Base-by-base conservation (phyloP, 768 basidiomycete species). In the Lanmaoa rubissima region DNA sequence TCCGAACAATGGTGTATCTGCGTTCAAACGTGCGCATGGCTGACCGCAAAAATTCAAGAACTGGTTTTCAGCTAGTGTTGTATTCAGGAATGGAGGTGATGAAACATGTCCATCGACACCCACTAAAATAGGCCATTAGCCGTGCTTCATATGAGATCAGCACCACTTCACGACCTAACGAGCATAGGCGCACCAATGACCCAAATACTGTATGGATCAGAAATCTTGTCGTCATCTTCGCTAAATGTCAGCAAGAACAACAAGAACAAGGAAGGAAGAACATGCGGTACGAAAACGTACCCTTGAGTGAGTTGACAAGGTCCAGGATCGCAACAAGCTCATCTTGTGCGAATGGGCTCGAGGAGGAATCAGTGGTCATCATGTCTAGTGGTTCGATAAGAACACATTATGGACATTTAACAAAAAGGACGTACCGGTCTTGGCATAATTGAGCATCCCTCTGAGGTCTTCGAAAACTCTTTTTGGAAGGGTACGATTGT, bases 401-500 rank as follows among this genome's bases (percentile, higher is more conserved):
- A 48, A 40, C 2, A 41, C 4, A 2, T 8, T 2, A 2, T 28
- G 31, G 5, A 5, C 14, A 31, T 44, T 40, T 44, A 5, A 50
- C 10, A 35, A 28, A 40, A 2, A 16, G n/a, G 9, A 32, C 17
- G n/a, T 26, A 65, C 62, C 62, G 0, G 53, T 65, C 41, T 38
- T 55, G 35, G 54, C 48, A 28, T 53, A 53, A n/a, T 56, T 61
- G 28, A 64, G 62, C 58, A 64, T 63, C 6, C 62, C 58, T 48
- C 51, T 52, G 5, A 63, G 54, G 9, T 47, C 43, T 40, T 47
- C 54, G 10, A 63, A 53, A 17, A 51, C 53, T n/a, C n/a, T 17
- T 13, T 44, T 34, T 0, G 58, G 53, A 40, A 61, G 58, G 7
- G 32, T 53, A 16, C 41, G 44, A 38, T 40, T 40, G 11, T 64